Percentiles rank a stretch among this genome's conserved stretches.
phyloP scores from a whole-genome alignment of 2,329 filamentous ascomycete species.

The Aspergillus vadensis region DNA sequence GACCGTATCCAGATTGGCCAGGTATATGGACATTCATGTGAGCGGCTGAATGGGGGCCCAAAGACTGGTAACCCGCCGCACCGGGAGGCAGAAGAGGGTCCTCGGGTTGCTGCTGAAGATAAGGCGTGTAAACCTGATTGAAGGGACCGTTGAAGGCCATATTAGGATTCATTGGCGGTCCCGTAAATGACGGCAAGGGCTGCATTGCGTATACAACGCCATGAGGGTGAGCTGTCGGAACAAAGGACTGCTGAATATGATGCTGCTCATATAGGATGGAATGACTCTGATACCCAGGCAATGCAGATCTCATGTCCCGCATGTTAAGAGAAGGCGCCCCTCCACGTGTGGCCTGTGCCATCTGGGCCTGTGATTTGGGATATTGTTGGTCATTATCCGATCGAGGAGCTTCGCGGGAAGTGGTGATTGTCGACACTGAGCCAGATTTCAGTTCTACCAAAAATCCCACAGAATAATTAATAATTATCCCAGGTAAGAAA shows the following conservation, averaged over 20 bases:
- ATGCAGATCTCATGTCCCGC: slow-evolving; percentile 32
- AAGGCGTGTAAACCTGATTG: slow-evolving; percentile 30
- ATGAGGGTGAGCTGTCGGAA: slow-evolving; percentile 25
- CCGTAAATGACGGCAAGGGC: slow-evolving; percentile 28
- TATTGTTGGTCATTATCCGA: slow-evolving; percentile 24
- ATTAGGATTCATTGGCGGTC: slow-evolving; percentile 17
- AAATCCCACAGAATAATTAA: background rate
- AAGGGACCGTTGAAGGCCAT: slow-evolving; percentile 30
- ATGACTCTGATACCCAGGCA: slow-evolving; percentile 31
- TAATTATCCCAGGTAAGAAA: background rate
- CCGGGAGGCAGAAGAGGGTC: slow-evolving; percentile 10
- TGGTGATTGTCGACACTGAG: slow-evolving; percentile 13
- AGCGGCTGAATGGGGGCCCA: slow-evolving; percentile 22
- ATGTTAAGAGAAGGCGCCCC: slow-evolving; percentile 28
- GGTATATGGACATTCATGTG: slow-evolving; percentile 20
- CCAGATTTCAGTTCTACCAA: background rate
- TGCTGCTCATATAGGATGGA: slow-evolving; percentile 29
- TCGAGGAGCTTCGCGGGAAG: slow-evolving; percentile 12
- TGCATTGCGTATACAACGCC: slow-evolving; percentile 35
- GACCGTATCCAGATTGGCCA: slow-evolving; percentile 27
- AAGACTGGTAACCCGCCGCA: slow-evolving; percentile 25
- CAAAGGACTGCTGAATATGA: slow-evolving; percentile 31
- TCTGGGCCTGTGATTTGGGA: slow-evolving; percentile 21
- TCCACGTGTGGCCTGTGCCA: slow-evolving; percentile 25
- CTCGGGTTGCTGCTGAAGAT: slow-evolving; percentile 30